Evolutionary conservation across 176 grass and related monocot genomes (phyloP).

Genomic region (Hyparrhenia diplandra): DNA sequence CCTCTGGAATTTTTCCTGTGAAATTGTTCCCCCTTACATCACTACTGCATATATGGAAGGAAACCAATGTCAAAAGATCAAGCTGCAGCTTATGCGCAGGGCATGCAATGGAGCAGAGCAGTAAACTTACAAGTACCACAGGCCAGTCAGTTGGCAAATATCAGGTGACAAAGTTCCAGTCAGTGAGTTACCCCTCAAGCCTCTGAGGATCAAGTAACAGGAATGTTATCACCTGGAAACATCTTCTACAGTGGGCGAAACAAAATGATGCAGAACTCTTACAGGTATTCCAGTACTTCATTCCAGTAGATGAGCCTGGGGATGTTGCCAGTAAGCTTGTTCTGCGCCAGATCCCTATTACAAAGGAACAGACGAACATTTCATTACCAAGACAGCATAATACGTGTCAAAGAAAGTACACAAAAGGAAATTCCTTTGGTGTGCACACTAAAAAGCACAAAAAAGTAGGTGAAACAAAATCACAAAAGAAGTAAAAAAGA

Average conservation of each 20-base stretch:
- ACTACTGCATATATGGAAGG: constrained; percentile 44
- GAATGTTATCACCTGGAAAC: too few species aligned
- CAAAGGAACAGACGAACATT: too few species aligned
- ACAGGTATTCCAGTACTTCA: constrained; percentile 97
- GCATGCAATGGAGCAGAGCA: not conserved
- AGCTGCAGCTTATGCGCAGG: not conserved
- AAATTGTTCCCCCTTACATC: constrained; percentile 98
- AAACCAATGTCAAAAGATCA: not conserved
- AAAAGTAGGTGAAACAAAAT: too few species aligned
- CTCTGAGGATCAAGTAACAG: too few species aligned
- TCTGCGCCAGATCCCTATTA: too few species aligned
- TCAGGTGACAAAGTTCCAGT: constrained; percentile 88
- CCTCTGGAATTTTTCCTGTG: constrained; percentile 89
- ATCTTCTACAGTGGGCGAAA: too few species aligned
- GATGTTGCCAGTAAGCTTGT: too few species aligned
- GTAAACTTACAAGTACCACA: constrained; percentile 98
- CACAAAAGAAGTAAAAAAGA: too few species aligned
- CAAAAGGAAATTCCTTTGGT: too few species aligned
- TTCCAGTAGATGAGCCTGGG: constrained; percentile 98
- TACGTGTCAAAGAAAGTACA: too few species aligned
- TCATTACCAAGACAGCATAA: too few species aligned
- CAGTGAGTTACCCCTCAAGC: constrained; percentile 80
- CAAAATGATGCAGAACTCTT: not conserved
- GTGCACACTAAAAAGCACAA: too few species aligned
- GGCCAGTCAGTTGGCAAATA: constrained; percentile 94